Evolutionary conservation across 768 basidiomycete genomes (phyloP).

Genomic region (Amanita polypyramis): DNA sequence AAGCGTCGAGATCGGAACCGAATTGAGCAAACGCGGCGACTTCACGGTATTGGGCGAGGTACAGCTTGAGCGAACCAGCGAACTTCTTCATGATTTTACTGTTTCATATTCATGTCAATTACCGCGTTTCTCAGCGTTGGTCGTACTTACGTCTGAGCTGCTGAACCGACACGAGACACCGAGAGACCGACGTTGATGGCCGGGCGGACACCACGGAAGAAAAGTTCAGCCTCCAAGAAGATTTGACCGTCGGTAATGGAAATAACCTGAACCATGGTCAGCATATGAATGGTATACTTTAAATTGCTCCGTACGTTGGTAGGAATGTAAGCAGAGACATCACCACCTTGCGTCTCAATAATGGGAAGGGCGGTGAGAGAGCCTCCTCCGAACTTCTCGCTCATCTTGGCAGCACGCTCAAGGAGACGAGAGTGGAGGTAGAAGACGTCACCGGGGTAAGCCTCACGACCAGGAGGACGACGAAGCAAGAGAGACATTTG

Average conservation of each 20-base stretch:
- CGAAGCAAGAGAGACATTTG: constrained; percentile 99
- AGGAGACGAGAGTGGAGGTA: constrained; percentile 99
- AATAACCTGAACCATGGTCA: constrained; percentile 60
- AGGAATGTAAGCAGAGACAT: constrained; percentile 99
- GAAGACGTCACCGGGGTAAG: constrained; percentile 99
- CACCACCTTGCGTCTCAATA: constrained; percentile 99
- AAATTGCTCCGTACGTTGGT: constrained; percentile 53
- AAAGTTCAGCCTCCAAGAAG: constrained; percentile 99
- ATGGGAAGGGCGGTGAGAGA: constrained; percentile 98
- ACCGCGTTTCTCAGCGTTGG: background rate
- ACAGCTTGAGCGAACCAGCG: constrained; percentile 98
- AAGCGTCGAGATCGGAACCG: constrained; percentile 99
- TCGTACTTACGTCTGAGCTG: constrained; percentile 88
- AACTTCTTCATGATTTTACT: constrained; percentile 99
- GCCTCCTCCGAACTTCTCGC: constrained; percentile 96
- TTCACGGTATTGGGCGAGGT: constrained; percentile 99
- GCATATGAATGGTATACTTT: background rate
- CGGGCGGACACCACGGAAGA: constrained; percentile 99
- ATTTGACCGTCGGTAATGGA: constrained; percentile 99
- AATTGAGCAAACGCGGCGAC: constrained; percentile 99
- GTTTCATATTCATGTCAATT: constrained; percentile 5
- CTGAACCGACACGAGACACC: constrained; percentile 99
- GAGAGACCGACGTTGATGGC: constrained; percentile 99
- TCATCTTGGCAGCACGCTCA: constrained; percentile 99
- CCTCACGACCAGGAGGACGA: constrained; percentile 99